Evolutionary conservation across 306 rosid species (phyloP).

Genomic region (Gillenia trifoliata): DNA sequence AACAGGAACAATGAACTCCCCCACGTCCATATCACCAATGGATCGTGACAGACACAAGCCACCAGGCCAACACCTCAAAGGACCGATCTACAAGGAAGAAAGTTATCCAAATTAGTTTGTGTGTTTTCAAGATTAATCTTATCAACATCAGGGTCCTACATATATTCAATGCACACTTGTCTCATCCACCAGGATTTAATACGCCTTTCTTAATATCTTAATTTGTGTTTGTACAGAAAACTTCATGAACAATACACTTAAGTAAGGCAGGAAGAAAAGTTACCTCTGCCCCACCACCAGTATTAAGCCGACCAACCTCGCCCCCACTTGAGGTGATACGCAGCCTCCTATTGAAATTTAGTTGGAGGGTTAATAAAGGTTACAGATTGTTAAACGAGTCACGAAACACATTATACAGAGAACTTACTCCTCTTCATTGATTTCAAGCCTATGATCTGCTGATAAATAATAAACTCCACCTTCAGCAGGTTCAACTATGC

Average conservation of each 20-base stretch:
- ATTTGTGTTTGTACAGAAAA: not conserved
- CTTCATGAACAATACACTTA: not conserved
- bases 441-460: constrained; percentile 94
- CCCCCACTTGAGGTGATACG: constrained; percentile 95
- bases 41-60: constrained; percentile 98
- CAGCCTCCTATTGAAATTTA: constrained; percentile 53
- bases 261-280: not conserved
- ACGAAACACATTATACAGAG: constrained; percentile 4
- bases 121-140: not conserved
- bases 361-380: constrained; percentile 10
- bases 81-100: constrained; percentile 59
- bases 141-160: not conserved
- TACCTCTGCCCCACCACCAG: constrained; percentile 99
- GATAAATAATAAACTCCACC: constrained; percentile 87
- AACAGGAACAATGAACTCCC: constrained; percentile 93
- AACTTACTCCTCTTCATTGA: constrained; percentile 96
- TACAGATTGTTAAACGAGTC: constrained; percentile 11
- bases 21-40: constrained; percentile 94
- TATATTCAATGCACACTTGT: not conserved
- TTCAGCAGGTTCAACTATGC: constrained; percentile 85
- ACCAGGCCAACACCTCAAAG: constrained; percentile 99
- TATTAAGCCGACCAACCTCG: constrained; percentile 96
- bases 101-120: constrained; percentile 1
- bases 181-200: not conserved
- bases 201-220: not conserved